Conservation (phyloP, 2,329 filamentous ascomycete species). For the Colletotrichum sojae region DNA sequence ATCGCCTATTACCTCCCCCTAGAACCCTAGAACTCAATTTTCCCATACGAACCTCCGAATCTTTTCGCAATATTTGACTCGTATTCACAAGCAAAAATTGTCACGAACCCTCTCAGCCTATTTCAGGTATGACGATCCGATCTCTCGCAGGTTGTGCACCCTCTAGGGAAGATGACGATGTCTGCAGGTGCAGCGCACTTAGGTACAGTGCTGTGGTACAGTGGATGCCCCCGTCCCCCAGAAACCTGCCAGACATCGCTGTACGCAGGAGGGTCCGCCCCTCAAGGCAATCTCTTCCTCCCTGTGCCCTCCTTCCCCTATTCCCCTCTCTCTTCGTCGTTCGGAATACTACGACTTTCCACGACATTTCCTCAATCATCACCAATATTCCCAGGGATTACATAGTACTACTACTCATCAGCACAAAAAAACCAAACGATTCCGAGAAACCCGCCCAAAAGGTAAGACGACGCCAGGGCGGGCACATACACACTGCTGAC, state of each 20-base stretch:
- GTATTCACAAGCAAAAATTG: neutral
- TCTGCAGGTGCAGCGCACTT: too few relatives aligned
- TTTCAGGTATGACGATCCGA: neutral
- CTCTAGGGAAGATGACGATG: neutral
- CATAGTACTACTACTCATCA: too few relatives aligned
- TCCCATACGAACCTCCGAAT: neutral
- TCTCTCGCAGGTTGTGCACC: neutral
- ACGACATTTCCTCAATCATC: too few relatives aligned
- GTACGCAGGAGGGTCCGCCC: neutral
- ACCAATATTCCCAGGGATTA: too few relatives aligned
- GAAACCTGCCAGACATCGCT: neutral
- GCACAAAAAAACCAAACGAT: too few relatives aligned
- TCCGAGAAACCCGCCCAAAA: too few relatives aligned
- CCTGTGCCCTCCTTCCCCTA: neutral
- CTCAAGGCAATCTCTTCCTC: neutral
- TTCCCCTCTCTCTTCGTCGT: neutral
- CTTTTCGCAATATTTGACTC: neutral
- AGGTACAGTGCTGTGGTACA: neutral
- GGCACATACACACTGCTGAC: neutral
- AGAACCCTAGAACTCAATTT: conserved; percentile 20
- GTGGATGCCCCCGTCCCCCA: neutral
- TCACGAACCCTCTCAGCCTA: neutral
- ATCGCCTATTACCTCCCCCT: neutral
- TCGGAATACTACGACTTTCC: too few relatives aligned
- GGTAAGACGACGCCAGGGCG: too few relatives aligned